These are phyloP conservation scores for Pulveroboletus sp. DNA, from an alignment of 768 basidiomycete species.

Conservation along the genomic window DNA sequence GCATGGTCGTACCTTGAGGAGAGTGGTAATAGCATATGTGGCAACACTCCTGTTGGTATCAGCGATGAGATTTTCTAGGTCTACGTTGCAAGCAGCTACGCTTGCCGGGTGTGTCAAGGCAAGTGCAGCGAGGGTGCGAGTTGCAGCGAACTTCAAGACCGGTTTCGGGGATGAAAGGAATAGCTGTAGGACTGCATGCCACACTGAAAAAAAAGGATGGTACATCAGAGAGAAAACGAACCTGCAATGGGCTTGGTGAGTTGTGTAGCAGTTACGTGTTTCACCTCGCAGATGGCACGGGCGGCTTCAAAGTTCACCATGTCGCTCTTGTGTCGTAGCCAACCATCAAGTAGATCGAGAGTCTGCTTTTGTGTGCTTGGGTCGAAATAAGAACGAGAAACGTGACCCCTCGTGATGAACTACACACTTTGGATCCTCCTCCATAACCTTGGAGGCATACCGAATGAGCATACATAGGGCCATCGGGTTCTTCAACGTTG, in stretches of 20 bases:
- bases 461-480: slow-evolving; percentile 98
- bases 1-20: slow-evolving; percentile 69
- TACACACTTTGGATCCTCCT: slow-evolving; percentile 94
- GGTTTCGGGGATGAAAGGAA: slow-evolving; percentile 96
- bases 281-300: slow-evolving; percentile 95
- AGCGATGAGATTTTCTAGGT: slow-evolving; percentile 93
- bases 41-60: slow-evolving; percentile 95
- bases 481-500: slow-evolving; percentile 90
- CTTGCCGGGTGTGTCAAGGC: slow-evolving; percentile 81
- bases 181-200: slow-evolving; percentile 72
- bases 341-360: slow-evolving; percentile 89
- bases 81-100: slow-evolving; percentile 91
- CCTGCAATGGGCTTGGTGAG: slow-evolving; percentile 86
- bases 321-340: slow-evolving; percentile 97
- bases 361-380: slow-evolving; percentile 85
- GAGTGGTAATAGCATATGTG: slow-evolving; percentile 96
- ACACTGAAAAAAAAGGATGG: slow-evolving; percentile 6
- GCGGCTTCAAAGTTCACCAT: slow-evolving; percentile 99
- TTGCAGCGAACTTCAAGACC: slow-evolving; percentile 94
- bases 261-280: slow-evolving; percentile 70
- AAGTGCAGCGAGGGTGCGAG: slow-evolving; percentile 87
- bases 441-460: slow-evolving; percentile 97
- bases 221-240: slow-evolving; percentile 32
- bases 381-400: background rate
- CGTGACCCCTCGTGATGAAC: background rate